These are phyloP conservation scores for Linum tenue DNA, from an alignment of 345 rosid species.

Conservation along the genomic window DNA sequence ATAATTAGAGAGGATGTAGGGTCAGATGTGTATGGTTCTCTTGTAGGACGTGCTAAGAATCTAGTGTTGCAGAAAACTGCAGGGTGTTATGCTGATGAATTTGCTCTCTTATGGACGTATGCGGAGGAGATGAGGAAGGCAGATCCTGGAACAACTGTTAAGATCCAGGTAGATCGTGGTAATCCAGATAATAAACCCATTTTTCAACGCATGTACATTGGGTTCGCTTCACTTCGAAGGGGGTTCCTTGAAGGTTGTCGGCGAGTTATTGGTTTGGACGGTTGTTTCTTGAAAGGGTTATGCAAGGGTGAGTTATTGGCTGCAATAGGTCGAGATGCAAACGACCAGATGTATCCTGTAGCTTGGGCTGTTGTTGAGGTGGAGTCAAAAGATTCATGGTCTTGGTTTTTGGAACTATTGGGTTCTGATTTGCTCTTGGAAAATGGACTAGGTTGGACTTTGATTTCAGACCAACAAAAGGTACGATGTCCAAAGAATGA, in stretches of 20 bases:
- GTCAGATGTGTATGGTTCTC: background rate
- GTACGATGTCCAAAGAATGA: no score
- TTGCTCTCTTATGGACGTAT: background rate
- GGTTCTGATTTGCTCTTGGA: background rate
- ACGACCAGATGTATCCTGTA: background rate
- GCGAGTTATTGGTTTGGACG: background rate
- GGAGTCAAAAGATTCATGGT: background rate
- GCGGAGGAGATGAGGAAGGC: background rate
- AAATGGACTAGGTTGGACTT: background rate
- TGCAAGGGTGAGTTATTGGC: background rate
- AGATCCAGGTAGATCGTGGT: background rate
- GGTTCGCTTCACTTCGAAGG: background rate
- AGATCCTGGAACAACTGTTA: background rate
- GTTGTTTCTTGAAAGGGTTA: background rate
- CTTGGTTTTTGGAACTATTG: background rate
- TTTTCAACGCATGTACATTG: background rate
- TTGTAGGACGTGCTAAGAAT: background rate
- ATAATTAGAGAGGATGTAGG: background rate
- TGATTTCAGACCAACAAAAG: background rate
- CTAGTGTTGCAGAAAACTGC: no score
- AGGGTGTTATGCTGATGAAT: background rate
- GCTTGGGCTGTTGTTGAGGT: background rate
- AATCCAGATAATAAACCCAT: background rate
- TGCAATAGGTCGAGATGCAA: background rate
- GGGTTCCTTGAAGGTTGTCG: background rate